Conservation (phyloP, 345 rosid species). For the Pseudoturritis turrita region DNA sequence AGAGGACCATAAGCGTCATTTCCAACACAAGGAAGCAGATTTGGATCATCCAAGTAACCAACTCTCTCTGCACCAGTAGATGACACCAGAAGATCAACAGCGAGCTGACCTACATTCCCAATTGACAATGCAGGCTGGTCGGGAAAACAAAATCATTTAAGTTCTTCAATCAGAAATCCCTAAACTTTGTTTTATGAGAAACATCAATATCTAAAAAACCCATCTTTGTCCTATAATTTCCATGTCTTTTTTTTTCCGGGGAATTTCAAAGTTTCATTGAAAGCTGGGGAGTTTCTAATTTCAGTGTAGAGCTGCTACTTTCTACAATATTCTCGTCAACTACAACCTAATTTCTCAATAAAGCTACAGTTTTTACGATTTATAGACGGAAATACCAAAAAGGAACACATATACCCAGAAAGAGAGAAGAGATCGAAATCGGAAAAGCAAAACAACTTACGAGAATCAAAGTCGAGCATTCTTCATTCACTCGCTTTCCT, state of each 20-base stretch:
- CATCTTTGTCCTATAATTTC: background rate
- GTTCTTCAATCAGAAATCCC: background rate
- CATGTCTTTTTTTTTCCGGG: background rate
- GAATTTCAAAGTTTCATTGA: background rate
- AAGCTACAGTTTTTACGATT: background rate
- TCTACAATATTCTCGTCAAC: background rate
- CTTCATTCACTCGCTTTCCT: conserved; percentile 45
- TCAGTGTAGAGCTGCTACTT: background rate
- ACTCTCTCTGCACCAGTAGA: conserved; percentile 59
- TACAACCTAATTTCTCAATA: background rate
- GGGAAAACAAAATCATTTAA: background rate
- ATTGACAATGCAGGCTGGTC: conserved; percentile 82
- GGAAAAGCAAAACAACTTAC: conserved; percentile 29
- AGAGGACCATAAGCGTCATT: conserved; percentile 71
- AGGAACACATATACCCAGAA: background rate
- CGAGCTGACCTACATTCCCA: conserved; percentile 92
- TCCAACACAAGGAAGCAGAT: conserved; percentile 84
- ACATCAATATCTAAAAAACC: background rate
- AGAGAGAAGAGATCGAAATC: conserved; percentile 11
- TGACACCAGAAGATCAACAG: conserved; percentile 80
- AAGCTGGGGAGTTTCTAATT: background rate
- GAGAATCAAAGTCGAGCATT: conserved; percentile 65
- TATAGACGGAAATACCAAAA: background rate
- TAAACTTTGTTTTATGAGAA: background rate
- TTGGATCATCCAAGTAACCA: conserved; percentile 72